Evolutionary conservation across 371 early-diverging fungal genomes (phyloP), one percentile per base, ranked within the genome.

Genomic region (Mortierella sp.): DNA sequence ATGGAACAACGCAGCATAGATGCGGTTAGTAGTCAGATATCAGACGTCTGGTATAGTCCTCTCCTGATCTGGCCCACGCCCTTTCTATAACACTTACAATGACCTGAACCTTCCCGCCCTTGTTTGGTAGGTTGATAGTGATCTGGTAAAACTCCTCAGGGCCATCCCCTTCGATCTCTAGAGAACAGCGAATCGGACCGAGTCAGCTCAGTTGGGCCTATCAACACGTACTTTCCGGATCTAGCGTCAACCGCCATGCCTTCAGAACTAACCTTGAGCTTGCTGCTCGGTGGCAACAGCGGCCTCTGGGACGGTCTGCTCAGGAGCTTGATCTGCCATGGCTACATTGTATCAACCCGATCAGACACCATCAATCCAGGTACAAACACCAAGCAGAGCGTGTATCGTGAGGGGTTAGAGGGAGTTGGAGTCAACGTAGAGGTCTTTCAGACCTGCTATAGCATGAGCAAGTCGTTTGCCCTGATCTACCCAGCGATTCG

Each of bases 131-230:
- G 64, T 83, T 86, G 66, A 89, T 80, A 34, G 84, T 87, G 54
- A 89, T 80, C 66, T 82, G 83, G 61, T 82, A 89, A 41, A 86
- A 78, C 62, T 83, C 84, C 53, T 89, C 89, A 50, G 83, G 86
- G 56, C 74, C 74, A 52, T 59, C 71, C 18, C 70, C 78, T 53
- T 76, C 78, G 60, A 70, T 62, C 46, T 57, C 78, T 76, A 53
- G 8, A 41, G 8, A 18, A 12, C 27, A n/a, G 24, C 27, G 16
- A 24, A 50, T 6, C 28, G 12, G 16, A 19, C 19, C 3, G 19
- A 43, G 45, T 43, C 45, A 19, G 19, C 5, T 43, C 10, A 34
- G 34, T 4, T 34, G 34, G 10, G 34, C 10, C 7, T 34, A 34
- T 10, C 7, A 34, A 10, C 34, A 10, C 34, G 7, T 34, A 34